Evolutionary conservation across 106 monocot species (phyloP), one percentile per base, ranked within the genome.

Genomic region (Dioscorea dumetorum): DNA sequence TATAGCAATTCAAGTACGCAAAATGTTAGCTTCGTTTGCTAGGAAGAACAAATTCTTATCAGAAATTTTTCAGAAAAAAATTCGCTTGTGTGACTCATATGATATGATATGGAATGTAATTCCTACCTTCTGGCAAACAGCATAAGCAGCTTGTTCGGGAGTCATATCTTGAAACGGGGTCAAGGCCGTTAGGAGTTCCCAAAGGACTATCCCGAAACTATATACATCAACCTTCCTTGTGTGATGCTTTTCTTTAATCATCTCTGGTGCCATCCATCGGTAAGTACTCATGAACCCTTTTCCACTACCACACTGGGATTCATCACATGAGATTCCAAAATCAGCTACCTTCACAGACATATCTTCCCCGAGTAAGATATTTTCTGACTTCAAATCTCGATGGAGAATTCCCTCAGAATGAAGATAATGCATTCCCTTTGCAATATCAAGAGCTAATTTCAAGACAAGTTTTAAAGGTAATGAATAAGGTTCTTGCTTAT

Each of bases 211-310:
- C 4, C 84, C 95, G 22, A 82, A 97, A 73, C 95, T 97, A 63
- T 97, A 97, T n/a, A 97, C 95, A 74, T 97, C 95, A 41, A 97
- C 91, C 61, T 97, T 97, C 71, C 84, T 79, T 16, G 88, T 91
- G 60, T 97, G 89, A 49, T 74, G 72, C 51, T 91, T 97, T 69
- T 86, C 91, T 61, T 89, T 91, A 68, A 97, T 91, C 95, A 97
- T 91, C 67, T 97, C 95, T n/a, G 95, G 95, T 4, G 95, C 91
- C 95, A 97, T 97, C 95, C 95, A 97, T 19, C 95, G 76, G 24
- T 91, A 97, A 24, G 95, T 97, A 50, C 91, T 80, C 22, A 81
- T 86, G 65, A 89, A 88, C 12, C 91, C 88, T 61, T 84, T 91
- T 2, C 77, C 73, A 48, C 74, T 84, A 20, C 86, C 86, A 57